These are phyloP conservation scores for Teunomyces panamensis DNA, from an alignment of 805 yeast species.

Conservation along the genomic window DNA sequence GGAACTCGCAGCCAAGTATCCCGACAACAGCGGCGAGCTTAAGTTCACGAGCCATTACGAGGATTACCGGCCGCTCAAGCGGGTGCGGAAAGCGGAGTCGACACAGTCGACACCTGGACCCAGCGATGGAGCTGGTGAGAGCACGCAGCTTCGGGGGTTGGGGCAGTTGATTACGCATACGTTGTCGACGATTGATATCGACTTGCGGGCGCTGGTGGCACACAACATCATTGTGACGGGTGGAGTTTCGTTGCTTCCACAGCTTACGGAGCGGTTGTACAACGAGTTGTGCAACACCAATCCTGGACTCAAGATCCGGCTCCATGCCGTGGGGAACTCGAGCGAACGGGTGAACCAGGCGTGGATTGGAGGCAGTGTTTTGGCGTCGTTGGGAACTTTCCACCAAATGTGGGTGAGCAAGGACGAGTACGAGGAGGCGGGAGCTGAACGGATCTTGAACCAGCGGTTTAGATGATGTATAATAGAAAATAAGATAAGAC, in stretches of 20 bases:
- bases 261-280: slow-evolving; percentile 72
- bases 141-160: slow-evolving; percentile 42
- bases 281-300: slow-evolving; percentile 64
- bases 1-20: slow-evolving; percentile 23
- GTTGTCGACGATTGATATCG: slow-evolving; percentile 66
- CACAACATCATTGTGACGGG: slow-evolving; percentile 89
- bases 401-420: slow-evolving; percentile 94
- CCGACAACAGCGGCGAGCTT: slow-evolving; percentile 51
- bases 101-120: slow-evolving; percentile 27
- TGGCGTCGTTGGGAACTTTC: slow-evolving; percentile 87
- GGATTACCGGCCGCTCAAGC: slow-evolving; percentile 72
- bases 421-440: slow-evolving; percentile 84
- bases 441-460: slow-evolving; percentile 72
- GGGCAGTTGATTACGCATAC: slow-evolving; percentile 59
- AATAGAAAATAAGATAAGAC: not conserved
- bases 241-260: slow-evolving; percentile 76
- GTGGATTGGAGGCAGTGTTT: slow-evolving; percentile 91
- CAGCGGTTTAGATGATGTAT: slow-evolving; percentile 69
- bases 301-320: slow-evolving; percentile 83
- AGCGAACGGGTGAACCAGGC: slow-evolving; percentile 76
- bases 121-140: slow-evolving; percentile 4
- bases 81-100: slow-evolving; percentile 47
- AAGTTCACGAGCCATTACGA: slow-evolving; percentile 45
- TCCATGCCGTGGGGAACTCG: slow-evolving; percentile 76
- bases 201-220: slow-evolving; percentile 79